phyloP scores from a whole-genome alignment of 2,329 filamentous ascomycete species.

The Pseudocercospora fijiensis region DNA sequence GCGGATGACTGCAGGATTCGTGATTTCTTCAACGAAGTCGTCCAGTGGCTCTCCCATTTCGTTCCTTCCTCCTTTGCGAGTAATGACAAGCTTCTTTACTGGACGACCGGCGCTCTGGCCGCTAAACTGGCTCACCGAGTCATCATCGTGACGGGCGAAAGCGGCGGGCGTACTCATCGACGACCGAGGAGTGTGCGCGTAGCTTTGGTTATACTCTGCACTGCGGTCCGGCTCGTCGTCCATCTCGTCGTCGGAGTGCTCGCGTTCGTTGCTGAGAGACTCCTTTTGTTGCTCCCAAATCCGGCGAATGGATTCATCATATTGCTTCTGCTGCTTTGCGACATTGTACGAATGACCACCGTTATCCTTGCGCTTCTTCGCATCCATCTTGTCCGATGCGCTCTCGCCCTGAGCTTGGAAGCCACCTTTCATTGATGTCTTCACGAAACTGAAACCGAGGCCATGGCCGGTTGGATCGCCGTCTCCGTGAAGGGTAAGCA shows the following conservation, averaged over 20 bases:
- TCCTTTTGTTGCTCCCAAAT: slow-evolving; percentile 89
- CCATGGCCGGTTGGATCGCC: slow-evolving; percentile 93
- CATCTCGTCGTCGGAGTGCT: slow-evolving; percentile 72
- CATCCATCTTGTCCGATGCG: slow-evolving; percentile 81
- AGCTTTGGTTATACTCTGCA: slow-evolving; percentile 36
- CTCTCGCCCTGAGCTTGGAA: slow-evolving; percentile 89
- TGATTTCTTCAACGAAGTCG: slow-evolving; percentile 28
- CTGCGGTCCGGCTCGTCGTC: slow-evolving; percentile 58
- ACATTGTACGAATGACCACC: slow-evolving; percentile 98
- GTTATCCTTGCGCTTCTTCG: slow-evolving; percentile 65
- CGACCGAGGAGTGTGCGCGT: slow-evolving; percentile 63
- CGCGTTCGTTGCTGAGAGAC: slow-evolving; percentile 70
- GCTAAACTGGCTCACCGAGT: slow-evolving; percentile 61
- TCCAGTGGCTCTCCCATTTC: slow-evolving; percentile 57
- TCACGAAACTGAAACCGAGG: slow-evolving; percentile 93
- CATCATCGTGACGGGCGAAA: slow-evolving; percentile 66
- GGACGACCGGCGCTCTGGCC: slow-evolving; percentile 46
- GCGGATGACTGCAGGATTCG: slow-evolving; percentile 79
- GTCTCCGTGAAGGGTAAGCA: slow-evolving; percentile 91
- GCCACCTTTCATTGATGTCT: slow-evolving; percentile 97
- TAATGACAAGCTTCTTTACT: slow-evolving; percentile 71
- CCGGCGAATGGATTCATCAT: slow-evolving; percentile 83
- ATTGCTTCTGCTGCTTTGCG: slow-evolving; percentile 86
- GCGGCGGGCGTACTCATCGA: slow-evolving; percentile 62
- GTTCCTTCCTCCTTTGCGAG: slow-evolving; percentile 61